Percentiles rank a stretch among this genome's conserved stretches.
phyloP scores from a whole-genome alignment of 768 basidiomycete species.

The Leccinum disarticulatum region DNA sequence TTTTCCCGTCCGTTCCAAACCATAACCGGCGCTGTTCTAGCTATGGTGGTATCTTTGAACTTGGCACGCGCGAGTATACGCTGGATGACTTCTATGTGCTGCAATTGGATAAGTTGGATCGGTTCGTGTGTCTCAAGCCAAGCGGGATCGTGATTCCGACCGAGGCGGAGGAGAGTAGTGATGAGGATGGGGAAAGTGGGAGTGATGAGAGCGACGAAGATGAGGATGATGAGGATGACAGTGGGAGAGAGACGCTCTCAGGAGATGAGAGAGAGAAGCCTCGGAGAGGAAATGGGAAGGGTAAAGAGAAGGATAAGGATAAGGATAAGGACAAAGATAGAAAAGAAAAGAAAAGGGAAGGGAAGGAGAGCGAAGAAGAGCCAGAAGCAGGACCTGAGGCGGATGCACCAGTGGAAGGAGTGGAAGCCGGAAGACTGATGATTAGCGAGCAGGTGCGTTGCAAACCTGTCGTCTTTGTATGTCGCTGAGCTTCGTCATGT shows the following conservation, averaged over 20 bases:
- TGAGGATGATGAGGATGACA: constrained; percentile 45
- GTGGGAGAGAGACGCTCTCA: constrained; percentile 3
- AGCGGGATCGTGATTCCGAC: constrained; percentile 61
- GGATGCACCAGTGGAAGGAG: neutral
- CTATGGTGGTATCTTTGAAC: constrained; percentile 88
- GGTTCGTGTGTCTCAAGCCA: constrained; percentile 69
- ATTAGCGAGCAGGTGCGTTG: constrained; percentile 4
- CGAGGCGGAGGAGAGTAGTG: constrained; percentile 62
- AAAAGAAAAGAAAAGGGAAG: constrained; percentile 20
- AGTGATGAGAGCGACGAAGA: constrained; percentile 54
- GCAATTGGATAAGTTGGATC: constrained; percentile 82
- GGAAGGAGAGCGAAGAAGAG: constrained; percentile 30
- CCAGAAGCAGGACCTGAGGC: neutral
- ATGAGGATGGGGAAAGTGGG: constrained; percentile 59
- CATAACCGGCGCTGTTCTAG: constrained; percentile 34
- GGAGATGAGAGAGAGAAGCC: constrained; percentile 15
- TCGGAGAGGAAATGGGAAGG: neutral
- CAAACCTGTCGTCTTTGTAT: no score
- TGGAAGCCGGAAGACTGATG: constrained; percentile 18
- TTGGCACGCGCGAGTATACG: constrained; percentile 80
- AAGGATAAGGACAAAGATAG: neutral
- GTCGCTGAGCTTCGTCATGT: neutral
- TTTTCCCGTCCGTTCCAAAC: neutral
- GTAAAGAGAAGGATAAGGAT: constrained; percentile 2
- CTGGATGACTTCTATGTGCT: constrained; percentile 85